These are phyloP conservation scores for Epichloe brachyelytri DNA, from an alignment of 2,329 filamentous ascomycete species.

Conservation along the genomic window DNA sequence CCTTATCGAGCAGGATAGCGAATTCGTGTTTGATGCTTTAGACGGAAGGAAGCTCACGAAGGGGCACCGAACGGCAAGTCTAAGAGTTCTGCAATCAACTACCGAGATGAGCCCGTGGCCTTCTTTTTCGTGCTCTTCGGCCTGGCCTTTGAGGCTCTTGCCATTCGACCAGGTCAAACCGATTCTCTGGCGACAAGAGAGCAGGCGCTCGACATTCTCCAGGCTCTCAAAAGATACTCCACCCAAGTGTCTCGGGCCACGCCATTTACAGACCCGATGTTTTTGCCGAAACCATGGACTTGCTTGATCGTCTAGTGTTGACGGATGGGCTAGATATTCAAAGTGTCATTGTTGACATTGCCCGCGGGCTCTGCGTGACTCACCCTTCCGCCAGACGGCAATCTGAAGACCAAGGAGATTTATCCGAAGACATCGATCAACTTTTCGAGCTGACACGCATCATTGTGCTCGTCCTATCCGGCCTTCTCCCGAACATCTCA, in stretches of 20 bases:
- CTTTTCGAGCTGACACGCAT: constrained; percentile 93
- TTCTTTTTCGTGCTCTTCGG: constrained; percentile 99
- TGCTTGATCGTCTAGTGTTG: constrained; percentile 80
- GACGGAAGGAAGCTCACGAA: constrained; percentile 58
- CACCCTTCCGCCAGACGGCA: constrained; percentile 69
- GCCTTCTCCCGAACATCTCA: constrained; percentile 70
- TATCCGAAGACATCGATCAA: constrained; percentile 96
- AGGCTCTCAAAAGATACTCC: constrained; percentile 89
- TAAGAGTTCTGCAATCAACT: constrained; percentile 78
- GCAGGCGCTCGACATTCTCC: constrained; percentile 77
- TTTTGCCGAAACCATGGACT: constrained; percentile 94
- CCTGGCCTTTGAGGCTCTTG: constrained; percentile 88
- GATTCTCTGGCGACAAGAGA: constrained; percentile 52
- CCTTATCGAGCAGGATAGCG: constrained; percentile 92
- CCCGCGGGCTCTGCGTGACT: constrained; percentile 74
- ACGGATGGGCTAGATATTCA: constrained; percentile 86
- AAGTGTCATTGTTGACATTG: constrained; percentile 85
- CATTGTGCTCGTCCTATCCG: constrained; percentile 83
- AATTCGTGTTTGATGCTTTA: constrained; percentile 92
- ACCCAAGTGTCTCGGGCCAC: constrained; percentile 87
- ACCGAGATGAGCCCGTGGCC: constrained; percentile 90
- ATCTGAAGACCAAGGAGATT: constrained; percentile 51
- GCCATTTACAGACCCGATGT: constrained; percentile 94
- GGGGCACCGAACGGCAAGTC: constrained; percentile 34
- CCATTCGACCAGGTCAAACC: constrained; percentile 50